Base-by-base conservation (phyloP, 2,329 filamentous ascomycete species). In the Paraconiothyrium sp. region DNA sequence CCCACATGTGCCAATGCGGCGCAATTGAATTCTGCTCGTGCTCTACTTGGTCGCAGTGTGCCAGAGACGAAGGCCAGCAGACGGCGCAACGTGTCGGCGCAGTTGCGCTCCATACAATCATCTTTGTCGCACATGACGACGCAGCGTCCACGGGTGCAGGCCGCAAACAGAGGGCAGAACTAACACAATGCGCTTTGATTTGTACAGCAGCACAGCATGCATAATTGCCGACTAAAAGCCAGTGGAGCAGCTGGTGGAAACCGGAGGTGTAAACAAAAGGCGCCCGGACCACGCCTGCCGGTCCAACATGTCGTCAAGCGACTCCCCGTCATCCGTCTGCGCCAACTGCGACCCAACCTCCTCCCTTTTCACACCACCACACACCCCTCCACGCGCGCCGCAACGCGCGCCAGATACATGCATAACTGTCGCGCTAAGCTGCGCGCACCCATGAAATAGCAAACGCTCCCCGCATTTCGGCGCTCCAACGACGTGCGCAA, bases 291-390 rank as follows among this genome's bases (percentile, higher is more conserved):
- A 41, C 10, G 2, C 5, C n/a, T 52, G 50, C 50, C 4, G 43
- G 6, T 37, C 73, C 49, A 52, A 54, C 50, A 54, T 54, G 27
- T 35, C 50, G 50, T 41, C 35, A 43, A 43, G 50, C 50, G 20
- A 30, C 13, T 14, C 50, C 48, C 50, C 50, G 50, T 54, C 50
- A 43, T 54, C 50, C 37, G 13, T 41, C 50, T 71, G 74, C 70
- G 73, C 68, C 59, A 39, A 16, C 60, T 52, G 47, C 68, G 57
- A 69, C 68, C 63, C 73, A 75, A 71, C 75, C 75, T 73, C 74
- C 69, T 68, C 39, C 71, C 67, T 67, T 72, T 30, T 67, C 63
- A 57, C 59, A 8, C 57, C 50, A 32, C 54, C 58, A 59, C 57
- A 55, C 60, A 58, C 59, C 62, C 61, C 69, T 63, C 65, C 69